Base-by-base conservation (phyloP, 2,329 filamentous ascomycete species). In the Didymellaceae sp. region DNA sequence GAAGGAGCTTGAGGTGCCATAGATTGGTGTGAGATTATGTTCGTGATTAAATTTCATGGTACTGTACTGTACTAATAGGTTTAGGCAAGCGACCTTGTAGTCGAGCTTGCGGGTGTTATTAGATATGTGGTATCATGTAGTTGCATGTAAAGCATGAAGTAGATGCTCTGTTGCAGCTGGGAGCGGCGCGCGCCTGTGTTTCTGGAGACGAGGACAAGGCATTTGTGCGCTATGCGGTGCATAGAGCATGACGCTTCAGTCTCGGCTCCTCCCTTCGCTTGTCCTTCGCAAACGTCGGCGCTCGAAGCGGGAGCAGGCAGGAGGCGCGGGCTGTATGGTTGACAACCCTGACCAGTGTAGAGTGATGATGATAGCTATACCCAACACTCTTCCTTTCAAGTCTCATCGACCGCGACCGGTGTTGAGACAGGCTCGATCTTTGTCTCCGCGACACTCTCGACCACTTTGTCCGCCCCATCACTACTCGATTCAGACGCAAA, bases 401-500 rank as follows among this genome's bases (percentile, higher is more conserved):
- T 53, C 44, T 53, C 49, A 16, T 47, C 49, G 3, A 38, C 30
- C 5, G 49, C 38, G 2, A 33, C 39, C 3, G 49, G 49, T 18
- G 49, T 53, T 10, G 49, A 39, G 10, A 16, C 28, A 4, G 44
- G 33, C n/a, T 53, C 49, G 10, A 11, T 47, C 30, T 53, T 53
- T n/a, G 39, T 17, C 14, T 47, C 43, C 0, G 32, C 20, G 13
- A 33, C 13, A 14, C 10, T 40, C 17, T 47, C 49, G 18, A 32
- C 11, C 1, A 18, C 18, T 14, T 21, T 8, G 25, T 35, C 18
- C 20, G 28, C 34, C 8, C 26, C 21, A n/a, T 21, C 31, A 8
- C 22, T 24, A 16, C 22, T 43, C 1, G 40, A 37, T 16, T 35
- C 42, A 13, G 45, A 14, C 6, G n/a, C n/a, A n/a, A n/a, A n/a